phyloP scores from a whole-genome alignment of 441 rosid species.

The Macaranga tanarius region DNA sequence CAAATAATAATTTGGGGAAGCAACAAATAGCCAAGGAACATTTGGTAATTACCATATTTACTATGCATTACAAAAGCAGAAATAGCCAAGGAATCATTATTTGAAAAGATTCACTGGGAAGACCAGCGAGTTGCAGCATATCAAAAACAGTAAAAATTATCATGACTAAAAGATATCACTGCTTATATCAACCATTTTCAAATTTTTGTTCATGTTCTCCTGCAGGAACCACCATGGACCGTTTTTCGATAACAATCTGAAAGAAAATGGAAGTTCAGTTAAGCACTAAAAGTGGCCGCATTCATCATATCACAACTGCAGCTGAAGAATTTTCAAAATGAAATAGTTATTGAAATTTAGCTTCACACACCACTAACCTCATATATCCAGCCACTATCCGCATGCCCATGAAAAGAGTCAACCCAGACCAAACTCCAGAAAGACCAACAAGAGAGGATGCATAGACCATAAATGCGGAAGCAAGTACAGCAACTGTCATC shows the following conservation, averaged over 20 bases:
- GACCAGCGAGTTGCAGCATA: too few species aligned
- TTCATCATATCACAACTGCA: background rate
- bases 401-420: conserved; percentile 43
- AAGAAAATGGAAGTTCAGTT: background rate
- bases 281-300: background rate
- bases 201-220: conserved; percentile 10
- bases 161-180: background rate
- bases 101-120: too few species aligned
- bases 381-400: conserved; percentile 38
- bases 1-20: conserved; percentile 61
- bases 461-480: conserved; percentile 33
- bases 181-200: conserved; percentile 9
- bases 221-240: conserved; percentile 50
- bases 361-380: conserved; percentile 24
- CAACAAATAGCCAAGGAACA: conserved; percentile 9
- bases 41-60: too few species aligned
- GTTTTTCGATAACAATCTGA: conserved; percentile 31
- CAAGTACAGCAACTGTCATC: conserved; percentile 31
- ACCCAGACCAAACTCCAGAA: conserved; percentile 41
- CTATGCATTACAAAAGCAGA: too few species aligned
- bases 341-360: too few species aligned
- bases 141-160: background rate
- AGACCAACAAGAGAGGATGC: conserved; percentile 36
- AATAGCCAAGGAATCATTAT: too few species aligned
- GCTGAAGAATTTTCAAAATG: background rate